phyloP scores from a whole-genome alignment of 352 stramenopile species.

The Globisporangium emineosum region DNA sequence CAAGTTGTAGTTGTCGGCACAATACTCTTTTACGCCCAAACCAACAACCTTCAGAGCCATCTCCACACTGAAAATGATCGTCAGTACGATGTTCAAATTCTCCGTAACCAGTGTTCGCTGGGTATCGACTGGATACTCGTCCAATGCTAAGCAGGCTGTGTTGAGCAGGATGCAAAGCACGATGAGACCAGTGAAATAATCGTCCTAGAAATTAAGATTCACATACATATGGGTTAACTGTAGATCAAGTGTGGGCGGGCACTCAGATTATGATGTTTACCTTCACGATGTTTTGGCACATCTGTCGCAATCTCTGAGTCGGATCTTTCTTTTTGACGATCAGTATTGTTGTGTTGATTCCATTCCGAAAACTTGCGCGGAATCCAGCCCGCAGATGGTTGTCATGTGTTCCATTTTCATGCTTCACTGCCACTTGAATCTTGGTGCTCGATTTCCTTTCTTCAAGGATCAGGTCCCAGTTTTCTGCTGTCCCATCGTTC shows the following conservation, averaged over 20 bases:
- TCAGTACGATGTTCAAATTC: slow-evolving; percentile 35
- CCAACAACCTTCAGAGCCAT: slow-evolving; percentile 64
- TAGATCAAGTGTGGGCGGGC: background rate
- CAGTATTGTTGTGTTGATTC: slow-evolving; percentile 18
- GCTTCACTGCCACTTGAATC: background rate
- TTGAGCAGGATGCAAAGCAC: slow-evolving; percentile 62
- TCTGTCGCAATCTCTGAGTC: slow-evolving; percentile 15
- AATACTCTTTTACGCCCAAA: slow-evolving; percentile 41
- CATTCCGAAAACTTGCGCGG: slow-evolving; percentile 12
- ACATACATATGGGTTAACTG: background rate
- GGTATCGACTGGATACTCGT: slow-evolving; percentile 36
- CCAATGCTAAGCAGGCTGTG: slow-evolving; percentile 51
- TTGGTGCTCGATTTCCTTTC: slow-evolving; percentile 23
- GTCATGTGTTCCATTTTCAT: background rate
- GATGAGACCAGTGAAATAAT: slow-evolving; percentile 33
- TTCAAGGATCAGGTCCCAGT: slow-evolving; percentile 37
- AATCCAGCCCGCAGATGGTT: slow-evolving; percentile 11
- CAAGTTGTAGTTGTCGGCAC: slow-evolving; percentile 45
- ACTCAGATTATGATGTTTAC: slow-evolving; percentile 19
- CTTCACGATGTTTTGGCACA: slow-evolving; percentile 22
- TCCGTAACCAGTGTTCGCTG: slow-evolving; percentile 22
- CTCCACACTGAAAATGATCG: slow-evolving; percentile 44
- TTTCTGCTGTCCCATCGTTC: slow-evolving; percentile 35
- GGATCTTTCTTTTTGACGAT: slow-evolving; percentile 20
- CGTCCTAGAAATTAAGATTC: slow-evolving; percentile 17